A percentile compares a stretch with the other conserved stretches of the same genome.
These are phyloP conservation scores for Graphiopsis chlorocephala DNA, from an alignment of 2,329 filamentous ascomycete genomes.

Conservation along the genomic window DNA sequence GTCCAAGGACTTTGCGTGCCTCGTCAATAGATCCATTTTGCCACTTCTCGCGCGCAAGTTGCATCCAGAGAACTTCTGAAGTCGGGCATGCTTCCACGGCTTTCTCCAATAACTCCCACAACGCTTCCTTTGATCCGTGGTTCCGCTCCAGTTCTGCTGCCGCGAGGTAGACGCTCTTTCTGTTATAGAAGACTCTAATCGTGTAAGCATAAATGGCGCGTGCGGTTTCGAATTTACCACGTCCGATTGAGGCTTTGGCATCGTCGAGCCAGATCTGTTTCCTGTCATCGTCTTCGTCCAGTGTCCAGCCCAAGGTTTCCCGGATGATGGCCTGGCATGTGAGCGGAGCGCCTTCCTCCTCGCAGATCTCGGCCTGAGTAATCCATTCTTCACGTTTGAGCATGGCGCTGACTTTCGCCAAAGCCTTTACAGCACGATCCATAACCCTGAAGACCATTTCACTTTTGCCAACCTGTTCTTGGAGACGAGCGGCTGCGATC, in stretches of 20 bases:
- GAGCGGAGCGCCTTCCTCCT: slow-evolving; percentile 81
- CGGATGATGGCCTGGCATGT: slow-evolving; percentile 88
- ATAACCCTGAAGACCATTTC: slow-evolving; percentile 79
- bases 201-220: slow-evolving; percentile 91
- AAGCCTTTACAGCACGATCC: slow-evolving; percentile 84
- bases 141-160: slow-evolving; percentile 88
- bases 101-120: slow-evolving; percentile 85
- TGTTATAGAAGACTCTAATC: slow-evolving; percentile 83
- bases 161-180: slow-evolving; percentile 83
- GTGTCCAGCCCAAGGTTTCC: slow-evolving; percentile 86
- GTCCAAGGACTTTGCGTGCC: slow-evolving; percentile 78
- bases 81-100: slow-evolving; percentile 91
- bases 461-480: slow-evolving; percentile 82
- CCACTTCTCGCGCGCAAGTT: slow-evolving; percentile 93
- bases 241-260: slow-evolving; percentile 74
- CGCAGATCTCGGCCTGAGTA: slow-evolving; percentile 86
- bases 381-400: slow-evolving; percentile 98
- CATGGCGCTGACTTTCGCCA: slow-evolving; percentile 93
- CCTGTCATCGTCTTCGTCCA: slow-evolving; percentile 94
- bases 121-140: slow-evolving; percentile 77
- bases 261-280: slow-evolving; percentile 97
- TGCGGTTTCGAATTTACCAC: slow-evolving; percentile 84
- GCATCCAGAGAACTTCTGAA: slow-evolving; percentile 90
- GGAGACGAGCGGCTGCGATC: slow-evolving; percentile 88
- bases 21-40: slow-evolving; percentile 83